These are phyloP conservation scores for Coemansia pectinata DNA, from an alignment of 192 early-diverging fungal species.

Conservation along the genomic window DNA sequence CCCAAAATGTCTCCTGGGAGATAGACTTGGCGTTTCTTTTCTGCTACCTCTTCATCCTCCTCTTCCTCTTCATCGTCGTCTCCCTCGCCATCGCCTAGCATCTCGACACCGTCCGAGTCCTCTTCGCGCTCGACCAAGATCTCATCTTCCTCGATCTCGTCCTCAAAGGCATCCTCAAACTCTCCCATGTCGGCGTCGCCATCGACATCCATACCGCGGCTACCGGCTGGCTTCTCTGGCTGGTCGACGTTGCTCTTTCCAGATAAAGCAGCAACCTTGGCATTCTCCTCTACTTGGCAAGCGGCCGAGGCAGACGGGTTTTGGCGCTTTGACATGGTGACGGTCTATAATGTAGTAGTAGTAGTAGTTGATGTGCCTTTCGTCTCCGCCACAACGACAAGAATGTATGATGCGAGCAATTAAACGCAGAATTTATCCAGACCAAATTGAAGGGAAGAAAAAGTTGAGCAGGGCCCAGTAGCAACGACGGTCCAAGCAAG, in stretches of 20 bases:
- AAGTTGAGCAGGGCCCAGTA: neutral
- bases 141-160: conserved; percentile 75
- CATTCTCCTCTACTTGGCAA: conserved; percentile 15
- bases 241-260: conserved; percentile 18
- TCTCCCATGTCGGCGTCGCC: conserved; percentile 50
- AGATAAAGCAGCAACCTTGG: conserved; percentile 33
- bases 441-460: conserved; percentile 7
- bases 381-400: neutral
- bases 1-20: conserved; percentile 86
- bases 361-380: neutral
- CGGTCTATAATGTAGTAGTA: neutral
- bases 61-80: conserved; percentile 53
- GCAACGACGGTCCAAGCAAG: too few species aligned
- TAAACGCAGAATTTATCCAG: neutral
- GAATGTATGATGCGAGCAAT: neutral
- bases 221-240: conserved; percentile 22
- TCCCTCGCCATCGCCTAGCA: conserved; percentile 32
- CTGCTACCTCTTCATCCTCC: conserved; percentile 60
- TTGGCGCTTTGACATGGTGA: conserved; percentile 46
- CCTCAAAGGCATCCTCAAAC: conserved; percentile 93
- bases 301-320: conserved; percentile 17
- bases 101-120: conserved; percentile 62
- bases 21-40: conserved; percentile 72
- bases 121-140: conserved; percentile 65
- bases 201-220: conserved; percentile 42